Evolutionary conservation across 2,329 filamentous ascomycete genomes (phyloP), one percentile per base, ranked within the genome.

Genomic region (Alternaria gaisen): DNA sequence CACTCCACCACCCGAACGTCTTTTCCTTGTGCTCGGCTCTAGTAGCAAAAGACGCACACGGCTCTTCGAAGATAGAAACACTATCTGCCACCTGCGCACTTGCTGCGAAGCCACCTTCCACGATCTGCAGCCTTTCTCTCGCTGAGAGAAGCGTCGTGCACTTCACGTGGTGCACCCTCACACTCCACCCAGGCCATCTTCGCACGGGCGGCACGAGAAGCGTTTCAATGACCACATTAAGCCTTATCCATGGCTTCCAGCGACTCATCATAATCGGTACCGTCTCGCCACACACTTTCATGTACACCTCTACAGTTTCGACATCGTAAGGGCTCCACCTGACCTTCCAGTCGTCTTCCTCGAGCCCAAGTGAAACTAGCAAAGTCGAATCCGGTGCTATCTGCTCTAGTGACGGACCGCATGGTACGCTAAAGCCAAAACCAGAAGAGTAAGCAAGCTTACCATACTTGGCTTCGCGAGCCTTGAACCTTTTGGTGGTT

Each of bases 341-440:
- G 9, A 74, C 79, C 43, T 80, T 77, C 1, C 76, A 78, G 2
- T 63, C 72, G 53, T 81, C 79, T 58, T 75, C 73, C 41, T 76
- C 80, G 1, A 80, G 60, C 4, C n/a, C 36, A 4, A 18, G 36
- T 38, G 36, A 38, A 18, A 38, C 36, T 3, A 73, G 71, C 0
- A 81, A 61, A 0, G 75, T 80, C 51, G 70, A 80, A 55, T 81
- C 80, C 7, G 79, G 79, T 0, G 80, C 80, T 9, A 77, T 73
- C 56, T 80, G 79, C 16, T 73, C 68, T 12, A 80, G 68, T 12
- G 80, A 50, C 0, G 73, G 63, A 2, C 79, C 79, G 0, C 75
- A 79, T 0, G 79, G 79, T 0, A 81, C 79, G 51, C 78, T 80
- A 56, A 76, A 77, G 22, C 70, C 70, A 36, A 77, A 77, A 18